These are phyloP conservation scores for Exutisphaerella laricina DNA, from an alignment of 2,329 filamentous ascomycete species.

Conservation along the genomic window DNA sequence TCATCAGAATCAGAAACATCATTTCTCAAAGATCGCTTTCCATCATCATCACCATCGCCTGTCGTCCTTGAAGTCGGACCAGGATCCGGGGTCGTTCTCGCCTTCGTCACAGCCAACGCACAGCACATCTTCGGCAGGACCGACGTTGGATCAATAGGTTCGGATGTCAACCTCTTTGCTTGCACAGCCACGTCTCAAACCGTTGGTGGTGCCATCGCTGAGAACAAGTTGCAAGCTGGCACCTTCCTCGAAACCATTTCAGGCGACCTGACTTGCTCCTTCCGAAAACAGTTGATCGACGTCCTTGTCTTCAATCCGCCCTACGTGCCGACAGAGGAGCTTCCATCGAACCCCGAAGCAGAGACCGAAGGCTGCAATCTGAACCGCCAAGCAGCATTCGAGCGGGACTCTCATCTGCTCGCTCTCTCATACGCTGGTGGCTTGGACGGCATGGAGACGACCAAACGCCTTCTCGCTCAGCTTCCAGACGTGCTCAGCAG, in stretches of 20 bases:
- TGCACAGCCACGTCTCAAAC: constrained; percentile 71
- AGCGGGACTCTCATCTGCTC: constrained; percentile 76
- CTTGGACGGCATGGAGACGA: constrained; percentile 87
- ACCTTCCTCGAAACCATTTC: constrained; percentile 61
- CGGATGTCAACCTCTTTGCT: constrained; percentile 82
- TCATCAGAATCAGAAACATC: constrained; percentile 62
- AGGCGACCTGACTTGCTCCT: constrained; percentile 62
- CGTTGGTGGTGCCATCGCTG: constrained; percentile 47
- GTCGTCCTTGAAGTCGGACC: constrained; percentile 81
- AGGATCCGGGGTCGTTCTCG: constrained; percentile 89
- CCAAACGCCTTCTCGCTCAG: constrained; percentile 66
- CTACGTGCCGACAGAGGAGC: constrained; percentile 79
- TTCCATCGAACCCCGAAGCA: constrained; percentile 33
- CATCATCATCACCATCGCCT: constrained; percentile 30
- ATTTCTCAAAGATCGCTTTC: constrained; percentile 64
- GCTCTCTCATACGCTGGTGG: constrained; percentile 87
- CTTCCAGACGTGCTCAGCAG: constrained; percentile 59
- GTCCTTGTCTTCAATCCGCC: constrained; percentile 94
- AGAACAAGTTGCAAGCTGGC: constrained; percentile 28
- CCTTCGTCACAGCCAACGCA: constrained; percentile 76
- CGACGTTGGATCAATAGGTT: constrained; percentile 65
- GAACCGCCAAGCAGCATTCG: constrained; percentile 47
- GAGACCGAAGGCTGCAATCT: constrained; percentile 9
- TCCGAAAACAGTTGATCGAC: constrained; percentile 61
- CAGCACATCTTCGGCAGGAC: constrained; percentile 63